Base-by-base conservation (phyloP, 169 alveolate genomes). In the Plasmodium falciparum region DNA sequence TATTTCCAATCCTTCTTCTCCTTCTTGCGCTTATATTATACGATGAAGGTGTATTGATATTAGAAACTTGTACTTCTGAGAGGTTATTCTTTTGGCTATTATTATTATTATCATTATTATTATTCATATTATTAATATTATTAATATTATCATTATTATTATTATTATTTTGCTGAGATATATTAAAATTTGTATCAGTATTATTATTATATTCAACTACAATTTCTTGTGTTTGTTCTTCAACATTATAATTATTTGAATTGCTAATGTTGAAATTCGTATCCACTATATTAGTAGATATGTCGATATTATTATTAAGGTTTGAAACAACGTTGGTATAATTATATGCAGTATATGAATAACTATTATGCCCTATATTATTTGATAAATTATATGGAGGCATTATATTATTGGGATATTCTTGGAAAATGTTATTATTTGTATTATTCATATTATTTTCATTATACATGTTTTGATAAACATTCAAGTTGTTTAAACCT, bases 1-100 rank as follows among this genome's bases (percentile, higher is more conserved):
- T 73, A 63, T 73, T 45, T 43, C 70, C 69, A 43, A 59, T 6
- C 6, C 71, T 71, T 86, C 52, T 86, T 47, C 73, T 70, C 62
- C 52, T 86, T 20, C 13, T 24, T 24, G 65, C 12, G 45, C 29
- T 66, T 78, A 71, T 33, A 3, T 22, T 61, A 22, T 58, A 71
- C 8, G 91, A 26, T 70, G 49, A 71, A 11, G 39, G 8, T 3
- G 39, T 80, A 61, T 54, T 69, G 1, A 58, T 54, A 56, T 33
- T 83, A 9, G 72, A 26, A 80, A 58, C 43, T 43, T 56, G 69
- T 17, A 69, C 56, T 22, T 71, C 91, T 45, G 58, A 70, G 58
- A 20, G 11, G 6, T 11, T 69, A 58, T 39, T 39, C 47, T 83
- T 83, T 15, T 83, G 73, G 45, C 26, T 66, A 29, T 65, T 78